Base-by-base conservation (phyloP, 2,329 filamentous ascomycete genomes). In the Trichoderma semiorbis region DNA sequence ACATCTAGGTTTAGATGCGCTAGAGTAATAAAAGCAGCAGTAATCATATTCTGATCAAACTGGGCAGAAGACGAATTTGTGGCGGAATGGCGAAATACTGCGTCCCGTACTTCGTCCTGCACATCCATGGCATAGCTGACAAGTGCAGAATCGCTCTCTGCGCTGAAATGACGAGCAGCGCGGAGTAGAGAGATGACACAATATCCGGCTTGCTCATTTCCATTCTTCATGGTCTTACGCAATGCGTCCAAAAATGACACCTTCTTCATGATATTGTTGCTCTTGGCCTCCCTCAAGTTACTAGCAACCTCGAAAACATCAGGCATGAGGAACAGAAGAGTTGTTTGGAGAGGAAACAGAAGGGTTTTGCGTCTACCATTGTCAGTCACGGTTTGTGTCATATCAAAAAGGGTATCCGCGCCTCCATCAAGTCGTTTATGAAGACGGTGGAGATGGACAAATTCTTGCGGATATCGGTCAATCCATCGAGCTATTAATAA, bases 301-400 rank as follows among this genome's bases (percentile, higher is more conserved):
- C 89, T 91, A 30, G 90, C 90, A 39, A 92, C 89, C 79, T 91
- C 89, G 74, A 92, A 92, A 7, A 92, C 88, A 75, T 92, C 90
- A 5, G 90, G 90, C 10, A 91, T 81, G 10, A 92, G 83, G 72
- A 92, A 86, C 11, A 92, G 80, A 5, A 92, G 80, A 14, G 87
- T 85, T 2, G 86, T 89, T 77, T 92, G 90, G 66, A 92, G 83
- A 18, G 90, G 89, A 75, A 87, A 90, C 24, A 91, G 81, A 36
- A 88, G 81, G 4, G 84, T 84, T 74, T 85, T 88, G 62, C 87
- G 85, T 73, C 85, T 85, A 47, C 84, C 84, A 69, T 85, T 88
- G 77, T 92, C 90, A 43, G 85, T 84, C 32, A 90, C 85, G 3
- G 88, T 88, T 74, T 89, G 86, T 6, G 88, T 86, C 88, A 92